A percentile compares a stretch with the other conserved stretches of the same genome.
Evolutionary conservation across 352 stramenopile genomes (phyloP).

Genomic region (Pythium myriotylum): DNA sequence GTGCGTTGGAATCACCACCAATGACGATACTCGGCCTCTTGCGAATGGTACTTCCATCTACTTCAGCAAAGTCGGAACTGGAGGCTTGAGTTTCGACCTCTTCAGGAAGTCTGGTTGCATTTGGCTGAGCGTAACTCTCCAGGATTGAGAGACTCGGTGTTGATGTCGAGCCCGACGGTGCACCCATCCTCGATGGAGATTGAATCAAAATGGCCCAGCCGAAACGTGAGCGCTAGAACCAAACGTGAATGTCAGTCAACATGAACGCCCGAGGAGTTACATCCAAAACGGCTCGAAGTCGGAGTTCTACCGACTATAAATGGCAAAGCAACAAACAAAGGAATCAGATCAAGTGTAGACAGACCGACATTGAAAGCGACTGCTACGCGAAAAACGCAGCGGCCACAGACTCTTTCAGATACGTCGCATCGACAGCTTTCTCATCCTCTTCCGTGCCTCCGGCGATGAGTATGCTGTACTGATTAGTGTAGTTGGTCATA

Average conservation of each 20-base stretch:
- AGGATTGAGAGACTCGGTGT: slow-evolving; percentile 31
- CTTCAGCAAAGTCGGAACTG: not conserved
- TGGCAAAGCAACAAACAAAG: not conserved
- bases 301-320: no score
- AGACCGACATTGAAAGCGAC: slow-evolving; percentile 16
- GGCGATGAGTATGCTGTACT: not conserved
- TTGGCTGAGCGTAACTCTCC: slow-evolving; percentile 38
- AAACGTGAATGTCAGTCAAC: no score
- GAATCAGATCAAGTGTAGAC: slow-evolving; percentile 51
- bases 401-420: slow-evolving; percentile 4
- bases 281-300: not conserved
- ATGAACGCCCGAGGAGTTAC: not conserved
- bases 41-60: slow-evolving; percentile 2
- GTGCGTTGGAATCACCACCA: slow-evolving; percentile 29
- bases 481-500: not conserved
- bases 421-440: slow-evolving; percentile 26
- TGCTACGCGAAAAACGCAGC: slow-evolving; percentile 4
- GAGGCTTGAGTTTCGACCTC: not conserved
- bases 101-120: not conserved
- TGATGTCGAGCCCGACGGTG: slow-evolving; percentile 1
- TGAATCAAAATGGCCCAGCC: no score
- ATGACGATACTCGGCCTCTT: slow-evolving; percentile 35
- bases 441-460: slow-evolving; percentile 25
- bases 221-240: no score
- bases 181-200: not conserved